These are phyloP conservation scores for Pseudisothecium myosuroides DNA, from an alignment of 225 moss, liverwort and hornwort species.

Conservation along the genomic window DNA sequence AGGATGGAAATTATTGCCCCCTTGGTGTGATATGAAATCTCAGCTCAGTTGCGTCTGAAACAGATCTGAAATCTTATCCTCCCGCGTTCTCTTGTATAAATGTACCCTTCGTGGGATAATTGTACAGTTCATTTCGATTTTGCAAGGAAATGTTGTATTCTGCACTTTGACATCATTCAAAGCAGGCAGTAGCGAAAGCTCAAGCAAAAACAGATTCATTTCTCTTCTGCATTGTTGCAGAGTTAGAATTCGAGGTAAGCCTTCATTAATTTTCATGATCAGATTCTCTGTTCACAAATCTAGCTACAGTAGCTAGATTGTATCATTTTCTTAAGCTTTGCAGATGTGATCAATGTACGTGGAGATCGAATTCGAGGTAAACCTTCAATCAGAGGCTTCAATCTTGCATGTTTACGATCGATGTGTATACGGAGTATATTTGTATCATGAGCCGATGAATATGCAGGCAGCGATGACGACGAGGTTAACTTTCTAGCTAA, in stretches of 20 bases:
- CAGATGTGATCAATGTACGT: background rate
- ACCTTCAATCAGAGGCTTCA: background rate
- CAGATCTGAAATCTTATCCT: too few relatives aligned
- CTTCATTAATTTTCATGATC: background rate
- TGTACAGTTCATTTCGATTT: background rate
- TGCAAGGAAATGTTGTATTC: background rate
- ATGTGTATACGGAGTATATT: too few relatives aligned
- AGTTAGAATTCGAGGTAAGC: background rate
- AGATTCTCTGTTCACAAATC: background rate
- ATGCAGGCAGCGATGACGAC: background rate
- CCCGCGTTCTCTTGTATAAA: background rate
- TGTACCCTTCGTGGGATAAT: background rate
- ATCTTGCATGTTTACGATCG: background rate
- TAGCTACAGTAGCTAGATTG: background rate
- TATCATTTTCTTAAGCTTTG: background rate
- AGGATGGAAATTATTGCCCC: background rate
- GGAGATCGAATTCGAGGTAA: background rate
- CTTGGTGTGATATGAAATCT: background rate
- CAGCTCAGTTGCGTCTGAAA: background rate
- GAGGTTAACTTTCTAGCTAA: background rate
- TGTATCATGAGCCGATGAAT: background rate
- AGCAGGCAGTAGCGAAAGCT: background rate
- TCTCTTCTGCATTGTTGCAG: too few relatives aligned
- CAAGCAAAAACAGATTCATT: too few relatives aligned
- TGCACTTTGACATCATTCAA: background rate